Evolutionary conservation across 495 filamentous ascomycete genomes (phyloP), one percentile per base, ranked within the genome.

Genomic region (Chaetomium fimeti): DNA sequence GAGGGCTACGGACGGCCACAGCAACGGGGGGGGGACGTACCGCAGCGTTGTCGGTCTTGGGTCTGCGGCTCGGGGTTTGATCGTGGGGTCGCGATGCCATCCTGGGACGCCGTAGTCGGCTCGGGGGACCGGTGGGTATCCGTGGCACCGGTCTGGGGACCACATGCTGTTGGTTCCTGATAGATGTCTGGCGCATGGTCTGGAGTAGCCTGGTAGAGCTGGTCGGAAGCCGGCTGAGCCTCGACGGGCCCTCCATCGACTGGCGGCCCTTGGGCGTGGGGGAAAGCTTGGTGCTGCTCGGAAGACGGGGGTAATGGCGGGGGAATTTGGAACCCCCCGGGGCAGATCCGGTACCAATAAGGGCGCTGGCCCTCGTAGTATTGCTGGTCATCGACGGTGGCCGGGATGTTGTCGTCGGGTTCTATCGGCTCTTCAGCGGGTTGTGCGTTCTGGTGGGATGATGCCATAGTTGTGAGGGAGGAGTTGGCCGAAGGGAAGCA

Each of bases 391-490:
- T 54, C 27, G 2, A 32, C 4, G 3, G 27, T 2, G 5, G 11
- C 27, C 27, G 51, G 18, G 12, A 54, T 32, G 51, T 54, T 18
- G 51, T 54, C 51, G 51, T 54, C 51, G 5, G 51, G 27, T 32
- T 29, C 27, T 29, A 32, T 18, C 16, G 28, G 13, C 27, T 32
- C 51, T 54, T 3, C 51, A 54, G 25, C 16, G 25, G 51, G 7
- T 20, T 12, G 51, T 15, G 28, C 15, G 51, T 32, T n/a, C 7
- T 52, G 48, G 9, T 52, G 24, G 3, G 51, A 15, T 9, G n/a
- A 9, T 29, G 51, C 25, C 51, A 54, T 54, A 36, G 32, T 36
- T 5, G 32, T 36, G 32, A 36, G 51, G 51, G 1, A 18, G 51
- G 1, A 18, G 13, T 54, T 22, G 48, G 6, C 48, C 5, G 43